A percentile compares a stretch with the other conserved stretches of the same genome.
Conservation (phyloP, 176 grass and related monocot species). For the Elymus sibiricus region DNA sequence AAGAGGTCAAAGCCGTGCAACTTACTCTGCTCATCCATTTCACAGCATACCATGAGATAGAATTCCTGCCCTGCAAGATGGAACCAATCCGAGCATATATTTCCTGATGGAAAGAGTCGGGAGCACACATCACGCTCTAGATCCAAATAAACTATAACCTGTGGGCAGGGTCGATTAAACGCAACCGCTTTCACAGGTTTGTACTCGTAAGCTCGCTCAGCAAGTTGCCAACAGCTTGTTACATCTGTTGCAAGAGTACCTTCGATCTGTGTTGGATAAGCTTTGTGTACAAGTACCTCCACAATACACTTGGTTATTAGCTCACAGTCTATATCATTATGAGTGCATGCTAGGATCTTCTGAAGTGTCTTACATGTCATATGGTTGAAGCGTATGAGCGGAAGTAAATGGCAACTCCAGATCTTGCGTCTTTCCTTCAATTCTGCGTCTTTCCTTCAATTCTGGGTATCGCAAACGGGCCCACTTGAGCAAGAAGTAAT, state of each 20-base stretch:
- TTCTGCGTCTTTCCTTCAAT: slow-evolving; percentile 57
- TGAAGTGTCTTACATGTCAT: slow-evolving; percentile 71
- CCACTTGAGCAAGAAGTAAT: slow-evolving; percentile 71
- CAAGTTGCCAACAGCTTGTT: too few species aligned
- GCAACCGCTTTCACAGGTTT: slow-evolving; percentile 71
- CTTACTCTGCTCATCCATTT: slow-evolving; percentile 56
- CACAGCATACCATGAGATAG: slow-evolving; percentile 73
- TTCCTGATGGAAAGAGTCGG: slow-evolving; percentile 35
- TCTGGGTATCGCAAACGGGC: slow-evolving; percentile 52
- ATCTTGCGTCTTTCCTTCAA: slow-evolving; percentile 55
- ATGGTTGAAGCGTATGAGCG: slow-evolving; percentile 38
- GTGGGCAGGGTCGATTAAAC: slow-evolving; percentile 64
- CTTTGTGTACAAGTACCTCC: slow-evolving; percentile 71
- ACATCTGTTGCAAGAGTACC: too few species aligned
- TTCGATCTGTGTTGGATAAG: slow-evolving; percentile 20
- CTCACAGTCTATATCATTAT: slow-evolving; percentile 61
- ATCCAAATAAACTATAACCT: slow-evolving; percentile 77
- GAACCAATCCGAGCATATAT: slow-evolving; percentile 69
- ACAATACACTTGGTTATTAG: slow-evolving; percentile 57
- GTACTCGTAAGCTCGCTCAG: slow-evolving; percentile 53
- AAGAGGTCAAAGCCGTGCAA: slow-evolving; percentile 70
- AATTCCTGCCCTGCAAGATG: slow-evolving; percentile 68
- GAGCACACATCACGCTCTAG: slow-evolving; percentile 71
- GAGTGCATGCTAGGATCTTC: slow-evolving; percentile 48
- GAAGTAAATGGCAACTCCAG: too few species aligned